phyloP scores from a whole-genome alignment of 257 asterid genomes.

The Nicotiana noctiflora region DNA sequence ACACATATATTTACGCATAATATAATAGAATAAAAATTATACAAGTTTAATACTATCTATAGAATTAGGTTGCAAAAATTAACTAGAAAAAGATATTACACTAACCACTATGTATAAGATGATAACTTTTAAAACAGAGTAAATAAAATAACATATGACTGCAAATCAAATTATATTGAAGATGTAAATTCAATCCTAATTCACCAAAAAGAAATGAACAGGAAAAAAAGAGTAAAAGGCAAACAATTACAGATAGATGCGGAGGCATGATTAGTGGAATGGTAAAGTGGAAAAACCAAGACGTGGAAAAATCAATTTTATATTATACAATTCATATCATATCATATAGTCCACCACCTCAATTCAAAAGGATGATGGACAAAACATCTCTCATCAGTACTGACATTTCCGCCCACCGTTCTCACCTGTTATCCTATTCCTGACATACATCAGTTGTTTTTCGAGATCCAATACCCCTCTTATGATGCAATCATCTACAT shows the following conservation, averaged over 20 bases:
- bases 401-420: slow-evolving; percentile 31
- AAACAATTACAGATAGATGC: neutral
- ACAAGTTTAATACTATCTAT: neutral
- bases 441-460: slow-evolving; percentile 13
- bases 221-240: neutral
- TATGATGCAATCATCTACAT: neutral
- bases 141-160: neutral
- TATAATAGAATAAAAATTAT: neutral
- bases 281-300: neutral
- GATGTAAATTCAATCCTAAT: neutral
- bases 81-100: neutral
- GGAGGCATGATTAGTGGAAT: neutral
- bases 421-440: neutral
- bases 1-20: neutral
- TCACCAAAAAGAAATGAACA: neutral
- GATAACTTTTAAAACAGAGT: neutral
- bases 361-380: neutral
- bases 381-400: slow-evolving; percentile 23
- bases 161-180: neutral
- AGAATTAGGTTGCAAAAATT: neutral
- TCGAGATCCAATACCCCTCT: slow-evolving; percentile 38
- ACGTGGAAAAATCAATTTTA: neutral
- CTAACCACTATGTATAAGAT: neutral
- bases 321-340: neutral
- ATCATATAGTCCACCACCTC: neutral